Conservation (phyloP, 331 rosid species). For the Pyracantha coccinea region DNA sequence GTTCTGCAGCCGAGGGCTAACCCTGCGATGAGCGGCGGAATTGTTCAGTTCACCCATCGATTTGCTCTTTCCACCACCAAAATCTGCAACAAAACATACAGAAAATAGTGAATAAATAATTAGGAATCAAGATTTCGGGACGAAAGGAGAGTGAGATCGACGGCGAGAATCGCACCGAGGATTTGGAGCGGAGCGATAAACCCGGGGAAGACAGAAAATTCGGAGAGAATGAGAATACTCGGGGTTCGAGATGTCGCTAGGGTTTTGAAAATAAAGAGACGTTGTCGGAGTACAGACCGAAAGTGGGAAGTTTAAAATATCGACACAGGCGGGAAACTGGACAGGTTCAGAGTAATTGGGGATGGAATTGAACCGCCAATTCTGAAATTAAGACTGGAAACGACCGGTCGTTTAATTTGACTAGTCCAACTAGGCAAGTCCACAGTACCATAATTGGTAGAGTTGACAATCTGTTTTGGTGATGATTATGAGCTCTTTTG, state of each 20-base stretch:
- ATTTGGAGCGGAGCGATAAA: not conserved
- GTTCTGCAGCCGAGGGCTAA: slow-evolving; percentile 11
- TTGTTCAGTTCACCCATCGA: not conserved
- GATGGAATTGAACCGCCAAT: not conserved
- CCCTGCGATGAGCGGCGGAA: not conserved
- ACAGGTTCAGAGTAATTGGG: not conserved
- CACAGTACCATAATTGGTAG: no score
- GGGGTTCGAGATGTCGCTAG: not conserved
- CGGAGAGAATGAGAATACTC: not conserved
- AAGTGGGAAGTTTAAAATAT: not conserved
- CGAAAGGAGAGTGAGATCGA: not conserved
- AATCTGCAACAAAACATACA: not conserved
- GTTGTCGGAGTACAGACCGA: not conserved
- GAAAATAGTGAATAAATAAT: no score
- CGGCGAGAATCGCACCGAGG: not conserved
- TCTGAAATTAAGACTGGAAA: not conserved
- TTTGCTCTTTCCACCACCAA: not conserved
- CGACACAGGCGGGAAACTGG: not conserved
- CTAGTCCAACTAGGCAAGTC: no score
- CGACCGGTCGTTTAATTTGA: no score
- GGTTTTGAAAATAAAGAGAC: not conserved
- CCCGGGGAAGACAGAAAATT: not conserved
- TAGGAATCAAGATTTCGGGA: not conserved
- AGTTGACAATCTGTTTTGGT: no score
- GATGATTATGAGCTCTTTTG: no score